Base-by-base conservation (phyloP, 2,329 filamentous ascomycete genomes). In the Dothidotthia symphoricarpi region DNA sequence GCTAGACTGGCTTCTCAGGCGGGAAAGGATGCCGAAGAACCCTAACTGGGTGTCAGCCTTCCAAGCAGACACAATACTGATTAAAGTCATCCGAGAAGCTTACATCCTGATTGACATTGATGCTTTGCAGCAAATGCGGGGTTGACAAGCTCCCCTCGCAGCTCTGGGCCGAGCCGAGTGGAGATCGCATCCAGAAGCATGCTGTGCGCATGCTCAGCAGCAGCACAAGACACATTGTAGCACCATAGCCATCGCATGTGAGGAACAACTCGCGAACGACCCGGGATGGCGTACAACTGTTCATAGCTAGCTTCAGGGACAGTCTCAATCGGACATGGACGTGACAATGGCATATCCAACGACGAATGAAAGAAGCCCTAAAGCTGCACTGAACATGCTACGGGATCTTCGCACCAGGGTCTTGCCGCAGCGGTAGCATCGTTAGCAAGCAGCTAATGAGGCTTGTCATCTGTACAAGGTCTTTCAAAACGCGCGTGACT, bases 121-220 rank as follows among this genome's bases (percentile, higher is more conserved):
- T 50, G 53, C 45, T 16, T 46, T 45, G 53, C 56, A 46, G 39
- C 49, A 53, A 59, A 62, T 64, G 62, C 62, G 61, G 62, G 62
- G 62, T 66, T 56, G 47, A 46, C 42, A 29, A 43, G 36, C 53
- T 55, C 51, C 53, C 43, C 46, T 49, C 43, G 48, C 44, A 53
- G 39, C 31, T 30, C 38, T 43, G 43, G 44, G 39, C 39, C 41
- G 29, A 33, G 41, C 38, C 34, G 47, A 35, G 46, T 34, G 34
- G 37, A 26, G 28, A 50, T 45, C 28, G 27, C 32, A 31, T 45
- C 39, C 36, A 49, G 34, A 34, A 42, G 39, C 43, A 56, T 49
- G 55, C 43, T 31, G 53, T 61, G 47, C 47, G 30, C 47, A 44
- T 50, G 49, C 43, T 45, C 41, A 38, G 43, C 48, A 39, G 36